Percentiles rank a stretch among this genome's conserved stretches.
phyloP scores from a whole-genome alignment of 2,329 filamentous ascomycete genomes.

The Xenosphaeropsis pyriputrescens region DNA sequence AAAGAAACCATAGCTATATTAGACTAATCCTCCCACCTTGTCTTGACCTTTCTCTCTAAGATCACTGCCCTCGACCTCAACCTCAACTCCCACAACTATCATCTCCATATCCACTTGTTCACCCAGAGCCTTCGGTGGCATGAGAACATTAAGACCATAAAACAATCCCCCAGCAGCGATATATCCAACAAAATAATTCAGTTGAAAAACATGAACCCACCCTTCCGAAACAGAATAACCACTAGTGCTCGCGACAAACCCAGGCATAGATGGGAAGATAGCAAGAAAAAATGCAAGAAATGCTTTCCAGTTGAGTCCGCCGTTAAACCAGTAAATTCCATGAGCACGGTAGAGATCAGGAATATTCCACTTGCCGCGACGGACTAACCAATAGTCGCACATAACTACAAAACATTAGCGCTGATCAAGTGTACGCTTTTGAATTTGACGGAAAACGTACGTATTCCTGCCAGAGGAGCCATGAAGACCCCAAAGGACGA shows the following conservation, averaged over 20 bases:
- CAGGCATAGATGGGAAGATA: constrained; percentile 4
- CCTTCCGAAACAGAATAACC: constrained; percentile 2
- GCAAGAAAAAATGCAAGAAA: constrained; percentile 2
- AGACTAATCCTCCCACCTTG: too few species aligned
- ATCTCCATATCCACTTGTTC: constrained; percentile 4
- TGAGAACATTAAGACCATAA: constrained; percentile 1
- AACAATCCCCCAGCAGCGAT: constrained; percentile 3
- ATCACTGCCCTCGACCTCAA: too few species aligned
- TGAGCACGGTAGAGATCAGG: constrained; percentile 3
- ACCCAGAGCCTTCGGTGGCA: constrained; percentile 1
- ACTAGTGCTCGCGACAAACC: constrained; percentile 3
- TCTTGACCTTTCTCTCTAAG: too few species aligned
- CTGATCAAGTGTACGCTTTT: background rate
- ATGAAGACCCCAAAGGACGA: background rate
- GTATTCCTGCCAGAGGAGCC: background rate
- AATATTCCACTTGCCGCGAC: constrained; percentile 1
- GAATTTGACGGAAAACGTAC: background rate
- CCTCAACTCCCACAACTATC: too few species aligned
- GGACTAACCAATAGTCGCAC: background rate
- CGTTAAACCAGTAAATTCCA: constrained; percentile 1
- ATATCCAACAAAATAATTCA: constrained; percentile 5
- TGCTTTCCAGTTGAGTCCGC: background rate
- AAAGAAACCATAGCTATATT: too few species aligned
- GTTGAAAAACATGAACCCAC: constrained; percentile 4
- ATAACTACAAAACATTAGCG: background rate